These are phyloP conservation scores for Hemisphaericaspora xylanilytica DNA, from an alignment of 1,139 yeast species.

Conservation along the genomic window DNA sequence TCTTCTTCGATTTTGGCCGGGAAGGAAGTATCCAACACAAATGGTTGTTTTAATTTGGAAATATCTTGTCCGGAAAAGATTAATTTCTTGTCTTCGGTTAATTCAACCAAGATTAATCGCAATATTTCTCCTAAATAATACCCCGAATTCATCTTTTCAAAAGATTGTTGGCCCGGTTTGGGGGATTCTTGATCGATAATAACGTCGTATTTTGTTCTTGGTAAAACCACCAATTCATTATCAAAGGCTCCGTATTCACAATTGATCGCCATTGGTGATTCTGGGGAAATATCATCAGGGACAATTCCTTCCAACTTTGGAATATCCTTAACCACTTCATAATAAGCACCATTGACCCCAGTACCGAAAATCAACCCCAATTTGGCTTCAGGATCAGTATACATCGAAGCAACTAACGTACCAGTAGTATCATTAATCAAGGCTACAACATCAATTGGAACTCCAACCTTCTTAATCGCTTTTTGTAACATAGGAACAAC, in stretches of 20 bases:
- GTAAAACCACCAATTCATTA: conserved; percentile 78
- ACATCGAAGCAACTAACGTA: conserved; percentile 92
- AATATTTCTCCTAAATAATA: conserved; percentile 92
- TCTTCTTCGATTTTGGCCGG: conserved; percentile 87
- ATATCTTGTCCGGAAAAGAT: conserved; percentile 71
- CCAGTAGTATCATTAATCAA: conserved; percentile 97
- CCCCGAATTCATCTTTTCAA: conserved; percentile 97
- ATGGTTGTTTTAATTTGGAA: conserved; percentile 54
- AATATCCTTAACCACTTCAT: conserved; percentile 69
- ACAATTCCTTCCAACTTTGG: conserved; percentile 79
- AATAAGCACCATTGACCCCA: conserved; percentile 97
- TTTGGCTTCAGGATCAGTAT: conserved; percentile 82
- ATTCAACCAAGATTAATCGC: conserved; percentile 76
- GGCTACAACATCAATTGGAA: conserved; percentile 87
- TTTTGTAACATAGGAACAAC: conserved; percentile 88
- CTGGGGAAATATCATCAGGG: conserved; percentile 58
- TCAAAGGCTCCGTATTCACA: conserved; percentile 99
- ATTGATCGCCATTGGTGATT: conserved; percentile 89
- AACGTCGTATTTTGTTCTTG: conserved; percentile 86
- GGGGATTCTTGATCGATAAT: conserved; percentile 83
- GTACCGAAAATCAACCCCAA: conserved; percentile 98
- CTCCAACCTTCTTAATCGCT: conserved; percentile 59
- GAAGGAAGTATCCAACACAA: conserved; percentile 83
- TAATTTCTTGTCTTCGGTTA: conserved; percentile 55
- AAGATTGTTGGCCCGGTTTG: conserved; percentile 94